These are phyloP conservation scores for Cladosporium phlei DNA, from an alignment of 2,329 filamentous ascomycete genomes.

Conservation along the genomic window DNA sequence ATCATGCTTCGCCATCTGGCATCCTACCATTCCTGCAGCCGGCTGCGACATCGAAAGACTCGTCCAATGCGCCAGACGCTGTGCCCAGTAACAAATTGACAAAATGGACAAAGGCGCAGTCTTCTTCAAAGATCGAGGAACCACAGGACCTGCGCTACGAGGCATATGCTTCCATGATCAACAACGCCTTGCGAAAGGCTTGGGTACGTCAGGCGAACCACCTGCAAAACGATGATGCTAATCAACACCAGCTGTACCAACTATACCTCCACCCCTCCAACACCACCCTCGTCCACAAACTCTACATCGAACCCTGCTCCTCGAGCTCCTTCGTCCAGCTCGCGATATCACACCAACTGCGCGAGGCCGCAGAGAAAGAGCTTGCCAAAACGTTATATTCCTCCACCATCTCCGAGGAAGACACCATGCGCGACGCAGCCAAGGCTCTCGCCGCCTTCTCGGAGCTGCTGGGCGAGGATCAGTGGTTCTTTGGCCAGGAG, in stretches of 20 bases:
- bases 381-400: constrained; percentile 56
- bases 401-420: constrained; percentile 37
- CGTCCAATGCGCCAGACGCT: constrained; percentile 26
- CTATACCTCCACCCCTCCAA: constrained; percentile 73
- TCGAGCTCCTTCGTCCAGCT: constrained; percentile 58
- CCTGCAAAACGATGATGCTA: constrained; percentile 1
- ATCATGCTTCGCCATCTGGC: constrained; percentile 87
- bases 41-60: constrained; percentile 23
- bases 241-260: constrained; percentile 57
- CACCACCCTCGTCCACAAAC: constrained; percentile 59
- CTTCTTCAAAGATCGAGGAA: constrained; percentile 36
- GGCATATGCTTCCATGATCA: constrained; percentile 73
- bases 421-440: constrained; percentile 56
- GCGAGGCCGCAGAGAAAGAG: constrained; percentile 67
- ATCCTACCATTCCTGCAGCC: constrained; percentile 83
- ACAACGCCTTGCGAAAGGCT: constrained; percentile 72
- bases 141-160: constrained; percentile 57
- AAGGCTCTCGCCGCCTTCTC: constrained; percentile 61
- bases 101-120: constrained; percentile 52
- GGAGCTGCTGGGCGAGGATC: constrained; percentile 51
- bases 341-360: constrained; percentile 62
- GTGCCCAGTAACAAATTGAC: constrained; percentile 63
- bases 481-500: constrained; percentile 57
- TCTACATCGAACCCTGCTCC: constrained; percentile 66
- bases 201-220: constrained; percentile 68